Evolutionary conservation across 78 protist genomes (phyloP), one percentile per base, ranked within the genome.

Genomic region (Dictyostelium capitatum): DNA sequence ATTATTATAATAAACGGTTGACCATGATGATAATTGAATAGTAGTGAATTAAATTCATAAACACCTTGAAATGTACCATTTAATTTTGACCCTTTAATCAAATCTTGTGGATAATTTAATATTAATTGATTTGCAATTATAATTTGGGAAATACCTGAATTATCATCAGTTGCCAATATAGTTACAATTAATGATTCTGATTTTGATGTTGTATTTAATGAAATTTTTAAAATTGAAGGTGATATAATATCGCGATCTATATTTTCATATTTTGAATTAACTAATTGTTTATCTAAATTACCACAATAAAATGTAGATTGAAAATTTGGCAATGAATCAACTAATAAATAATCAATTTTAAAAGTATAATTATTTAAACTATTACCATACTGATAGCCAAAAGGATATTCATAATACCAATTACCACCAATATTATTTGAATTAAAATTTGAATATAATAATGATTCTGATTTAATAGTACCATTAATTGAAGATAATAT

Each of bases 1-100:
- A 57, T 57, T 20, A 57, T n/a, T 57, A 14, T 57, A 57, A 57
- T 57, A n/a, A 57, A 57, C 7, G 28, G 11, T n/a, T 9, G 17
- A 8, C 30, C 17, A 6, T 4, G 8, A 14, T 14, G n/a, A n/a
- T 23, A 30, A 8, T 57, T 28, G 23, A n/a, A 57, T 12, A 57
- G 2, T 57, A 57, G 1, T 57, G 67, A 57, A 57, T 57, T 57
- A 23, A 57, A 57, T 19, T 57, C 32, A n/a, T n/a, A 57, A 57
- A 57, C 67, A 57, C 67, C 67, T 57, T 57, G 67, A 57, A n/a
- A 57, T n/a, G 23, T 14, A n/a, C 67, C 67, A 57, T 57, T 57
- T 28, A 57, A 57, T 57, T 8, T 57, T 9, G 20, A n/a, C 9
- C 67, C 67, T 17, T 57, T n/a, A 57, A 57, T 57, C 7, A 57